Base-by-base conservation (phyloP, 495 filamentous ascomycete species). In the Xylaria flabelliformis region DNA sequence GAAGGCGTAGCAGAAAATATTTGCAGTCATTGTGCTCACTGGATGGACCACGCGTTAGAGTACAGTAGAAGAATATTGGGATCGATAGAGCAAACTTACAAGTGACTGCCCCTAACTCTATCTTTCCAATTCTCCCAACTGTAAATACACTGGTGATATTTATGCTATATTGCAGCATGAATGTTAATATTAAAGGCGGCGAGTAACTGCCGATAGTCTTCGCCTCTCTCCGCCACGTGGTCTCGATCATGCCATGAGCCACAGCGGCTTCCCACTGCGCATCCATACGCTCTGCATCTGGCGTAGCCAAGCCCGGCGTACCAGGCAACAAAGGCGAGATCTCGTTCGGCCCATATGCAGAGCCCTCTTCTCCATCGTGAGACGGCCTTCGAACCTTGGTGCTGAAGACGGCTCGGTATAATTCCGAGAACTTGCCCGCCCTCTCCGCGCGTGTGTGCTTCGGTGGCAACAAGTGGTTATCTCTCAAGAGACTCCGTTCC, bases 191-290 rank as follows among this genome's bases (percentile, higher is more conserved):
- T 12, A 94, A 79, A 0, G 90, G 86, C 4, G 80, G 81, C 0
- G 89, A 85, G 74, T 90, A 91, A 74, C 82, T 84, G 2, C 77
- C 76, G 42, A 87, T 79, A 0, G 92, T 91, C 79, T 91, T 89
- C 1, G 90, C 87, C 83, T 97, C 94, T 70, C 93, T 88, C 74
- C 90, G 89, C 92, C 93, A 97, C 0, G 93, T 94, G 3, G 94
- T 97, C 63, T 92, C 89, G 72, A 97, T 92, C 70, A 86, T 82
- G 9, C 93, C 92, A 4, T 88, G 86, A 0, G 86, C 84, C 13
- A 95, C 92, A 2, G 93, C 92, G 48, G 91, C 90, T 68, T 94
- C 91, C 94, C 94, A 97, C 81, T 92, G 91, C 58, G 86, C 78
- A 73, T 87, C 81, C 48, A 86, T 68, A 39, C 82, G 77, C 50